A percentile compares a stretch with the other conserved stretches of the same genome.
phyloP scores from a whole-genome alignment of 129 eudicot species.

The Arctium minus region DNA sequence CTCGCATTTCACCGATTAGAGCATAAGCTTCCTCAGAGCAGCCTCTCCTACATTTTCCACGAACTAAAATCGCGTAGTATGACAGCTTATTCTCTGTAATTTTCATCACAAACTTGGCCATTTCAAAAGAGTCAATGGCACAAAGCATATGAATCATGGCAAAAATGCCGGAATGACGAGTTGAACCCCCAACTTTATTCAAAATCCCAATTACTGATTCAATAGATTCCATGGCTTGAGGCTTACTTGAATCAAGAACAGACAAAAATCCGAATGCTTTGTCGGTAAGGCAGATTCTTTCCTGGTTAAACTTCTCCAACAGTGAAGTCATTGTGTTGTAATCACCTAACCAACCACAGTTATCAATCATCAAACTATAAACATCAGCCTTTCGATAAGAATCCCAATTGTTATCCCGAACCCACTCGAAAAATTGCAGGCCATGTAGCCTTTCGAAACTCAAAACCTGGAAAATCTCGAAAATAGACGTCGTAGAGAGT shows the following conservation, averaged over 20 bases:
- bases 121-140: constrained; percentile 44
- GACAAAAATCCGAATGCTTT: constrained; percentile 58
- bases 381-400: constrained; percentile 35
- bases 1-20: constrained; percentile 53
- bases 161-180: constrained; percentile 50
- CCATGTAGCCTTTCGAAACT: constrained; percentile 40
- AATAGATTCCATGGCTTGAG: constrained; percentile 33
- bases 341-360: constrained; percentile 68
- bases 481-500: constrained; percentile 33
- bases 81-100: constrained; percentile 44
- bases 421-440: constrained; percentile 60
- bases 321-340: constrained; percentile 45
- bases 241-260: constrained; percentile 28
- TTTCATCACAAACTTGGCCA: constrained; percentile 64
- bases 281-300: constrained; percentile 47
- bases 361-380: constrained; percentile 64
- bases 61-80: constrained; percentile 49
- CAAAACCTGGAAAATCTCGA: constrained; percentile 48
- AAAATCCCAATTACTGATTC: constrained; percentile 27
- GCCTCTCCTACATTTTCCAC: constrained; percentile 45
- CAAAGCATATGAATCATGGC: constrained; percentile 62
- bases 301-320: constrained; percentile 36
- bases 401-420: constrained; percentile 29
- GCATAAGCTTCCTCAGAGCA: constrained; percentile 40
- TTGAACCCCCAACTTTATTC: constrained; percentile 62